Conservation (phyloP, 352 stramenopile genomes). For the Elongisporangium anandrum region DNA sequence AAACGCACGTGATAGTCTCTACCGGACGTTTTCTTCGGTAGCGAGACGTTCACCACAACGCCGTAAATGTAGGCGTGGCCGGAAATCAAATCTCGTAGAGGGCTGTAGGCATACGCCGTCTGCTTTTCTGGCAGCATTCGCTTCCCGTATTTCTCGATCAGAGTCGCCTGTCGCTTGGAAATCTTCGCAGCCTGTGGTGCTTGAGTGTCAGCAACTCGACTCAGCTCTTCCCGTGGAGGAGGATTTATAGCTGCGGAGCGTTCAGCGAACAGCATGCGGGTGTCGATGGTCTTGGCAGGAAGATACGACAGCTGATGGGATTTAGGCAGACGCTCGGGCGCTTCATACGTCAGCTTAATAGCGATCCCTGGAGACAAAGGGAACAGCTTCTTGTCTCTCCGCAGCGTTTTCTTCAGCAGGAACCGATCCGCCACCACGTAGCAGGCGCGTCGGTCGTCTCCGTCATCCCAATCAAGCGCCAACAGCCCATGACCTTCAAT, state of each 20-base stretch:
- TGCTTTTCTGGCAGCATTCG: conserved; percentile 32
- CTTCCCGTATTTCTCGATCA: conserved; percentile 26
- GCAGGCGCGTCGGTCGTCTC: conserved; percentile 52
- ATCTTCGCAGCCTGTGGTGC: not conserved
- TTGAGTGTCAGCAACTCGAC: not conserved
- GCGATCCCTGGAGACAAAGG: conserved; percentile 26
- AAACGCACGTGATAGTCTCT: conserved; percentile 61
- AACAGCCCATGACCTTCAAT: conserved; percentile 51
- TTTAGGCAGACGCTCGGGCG: conserved; percentile 38
- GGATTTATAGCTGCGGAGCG: not conserved
- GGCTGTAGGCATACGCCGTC: conserved; percentile 53
- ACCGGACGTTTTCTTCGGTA: conserved; percentile 58
- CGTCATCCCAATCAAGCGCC: conserved; percentile 54
- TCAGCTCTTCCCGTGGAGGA: not conserved
- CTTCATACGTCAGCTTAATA: conserved; percentile 50
- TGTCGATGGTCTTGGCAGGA: conserved; percentile 29
- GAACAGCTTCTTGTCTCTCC: conserved; percentile 27
- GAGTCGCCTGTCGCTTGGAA: not conserved
- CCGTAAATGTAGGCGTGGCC: conserved; percentile 64
- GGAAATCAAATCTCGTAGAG: conserved; percentile 45
- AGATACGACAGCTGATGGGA: conserved; percentile 63
- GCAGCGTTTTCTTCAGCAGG: conserved; percentile 46
- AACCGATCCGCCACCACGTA: conserved; percentile 50
- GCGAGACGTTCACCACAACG: conserved; percentile 66
- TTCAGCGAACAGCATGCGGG: conserved; percentile 27